A percentile compares a stretch with the other conserved stretches of the same genome.
Conservation (phyloP, 176 grass and related monocot species). For the Oryza brachyantha region DNA sequence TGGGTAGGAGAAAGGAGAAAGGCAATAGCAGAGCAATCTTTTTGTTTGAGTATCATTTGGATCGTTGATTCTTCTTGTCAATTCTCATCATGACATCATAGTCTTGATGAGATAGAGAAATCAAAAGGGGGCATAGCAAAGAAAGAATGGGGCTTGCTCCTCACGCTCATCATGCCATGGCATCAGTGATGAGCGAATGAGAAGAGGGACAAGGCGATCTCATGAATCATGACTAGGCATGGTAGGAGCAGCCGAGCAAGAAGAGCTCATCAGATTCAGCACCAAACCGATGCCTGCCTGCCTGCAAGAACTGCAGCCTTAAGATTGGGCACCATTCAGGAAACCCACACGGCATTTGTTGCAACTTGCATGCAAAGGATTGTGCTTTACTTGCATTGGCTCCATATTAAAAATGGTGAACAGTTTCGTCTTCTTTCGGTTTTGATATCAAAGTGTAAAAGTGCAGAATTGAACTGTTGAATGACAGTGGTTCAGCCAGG, state of each 20-base stretch:
- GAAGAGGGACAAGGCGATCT: constrained; percentile 27
- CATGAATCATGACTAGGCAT: constrained; percentile 26
- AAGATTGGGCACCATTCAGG: background rate
- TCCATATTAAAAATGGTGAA: constrained; percentile 24
- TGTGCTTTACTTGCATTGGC: background rate
- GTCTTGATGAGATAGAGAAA: constrained; percentile 32
- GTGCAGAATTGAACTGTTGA: background rate
- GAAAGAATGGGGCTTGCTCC: constrained; percentile 30
- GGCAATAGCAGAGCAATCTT: constrained; percentile 10
- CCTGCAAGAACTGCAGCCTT: constrained; percentile 29
- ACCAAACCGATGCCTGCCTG: constrained; percentile 12
- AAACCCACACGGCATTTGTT: constrained; percentile 39
- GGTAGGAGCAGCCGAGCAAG: constrained; percentile 17
- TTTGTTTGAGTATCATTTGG: constrained; percentile 30
- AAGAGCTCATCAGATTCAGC: constrained; percentile 1
- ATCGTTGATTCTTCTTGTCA: constrained; percentile 10
- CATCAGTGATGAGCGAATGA: constrained; percentile 41
- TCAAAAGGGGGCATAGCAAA: constrained; percentile 24
- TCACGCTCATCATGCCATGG: constrained; percentile 38
- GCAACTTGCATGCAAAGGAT: constrained; percentile 6
- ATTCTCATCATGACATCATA: constrained; percentile 37
- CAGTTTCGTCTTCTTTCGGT: constrained; percentile 10
- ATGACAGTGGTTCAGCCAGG: constrained; percentile 21
- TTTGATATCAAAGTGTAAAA: constrained; percentile 16
- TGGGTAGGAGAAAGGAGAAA: constrained; percentile 10